Evolutionary conservation across 208 protist species (phyloP).

Genomic region (Crithidia bombi): DNA sequence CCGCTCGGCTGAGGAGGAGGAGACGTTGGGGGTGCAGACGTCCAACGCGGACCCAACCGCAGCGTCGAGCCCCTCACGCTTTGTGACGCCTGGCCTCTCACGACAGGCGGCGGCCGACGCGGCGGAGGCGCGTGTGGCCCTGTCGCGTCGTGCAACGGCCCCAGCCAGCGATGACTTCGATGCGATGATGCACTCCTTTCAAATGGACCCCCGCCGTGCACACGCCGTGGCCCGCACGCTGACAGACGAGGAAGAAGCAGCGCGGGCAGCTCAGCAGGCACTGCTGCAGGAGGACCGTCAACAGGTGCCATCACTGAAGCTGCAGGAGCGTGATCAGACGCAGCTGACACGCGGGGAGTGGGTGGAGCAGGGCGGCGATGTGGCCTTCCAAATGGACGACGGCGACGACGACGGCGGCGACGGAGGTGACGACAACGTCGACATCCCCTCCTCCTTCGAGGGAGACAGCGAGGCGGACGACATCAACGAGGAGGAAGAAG

Average conservation of each 20-base stretch:
- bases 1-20: constrained; percentile 19
- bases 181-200: constrained; percentile 64
- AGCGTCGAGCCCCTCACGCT: not conserved
- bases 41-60: no score
- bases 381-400: constrained; percentile 71
- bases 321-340: constrained; percentile 40
- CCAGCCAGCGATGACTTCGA: constrained; percentile 70
- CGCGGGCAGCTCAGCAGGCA: constrained; percentile 36
- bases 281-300: constrained; percentile 63
- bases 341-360: constrained; percentile 77
- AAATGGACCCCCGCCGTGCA: constrained; percentile 62
- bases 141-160: constrained; percentile 5
- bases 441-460: not conserved
- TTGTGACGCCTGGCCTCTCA: not conserved
- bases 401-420: constrained; percentile 39
- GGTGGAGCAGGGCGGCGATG: constrained; percentile 74
- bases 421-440: constrained; percentile 28
- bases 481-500: not conserved
- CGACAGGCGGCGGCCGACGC: constrained; percentile 7
- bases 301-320: constrained; percentile 48
- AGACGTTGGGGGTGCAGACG: no score
- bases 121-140: constrained; percentile 13
- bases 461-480: constrained; percentile 11
- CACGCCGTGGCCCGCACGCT: constrained; percentile 67
- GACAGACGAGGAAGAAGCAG: constrained; percentile 63